A percentile compares a stretch with the other conserved stretches of the same genome.
Evolutionary conservation across 2,329 filamentous ascomycete species (phyloP).

Genomic region (Aspergillus sp.): DNA sequence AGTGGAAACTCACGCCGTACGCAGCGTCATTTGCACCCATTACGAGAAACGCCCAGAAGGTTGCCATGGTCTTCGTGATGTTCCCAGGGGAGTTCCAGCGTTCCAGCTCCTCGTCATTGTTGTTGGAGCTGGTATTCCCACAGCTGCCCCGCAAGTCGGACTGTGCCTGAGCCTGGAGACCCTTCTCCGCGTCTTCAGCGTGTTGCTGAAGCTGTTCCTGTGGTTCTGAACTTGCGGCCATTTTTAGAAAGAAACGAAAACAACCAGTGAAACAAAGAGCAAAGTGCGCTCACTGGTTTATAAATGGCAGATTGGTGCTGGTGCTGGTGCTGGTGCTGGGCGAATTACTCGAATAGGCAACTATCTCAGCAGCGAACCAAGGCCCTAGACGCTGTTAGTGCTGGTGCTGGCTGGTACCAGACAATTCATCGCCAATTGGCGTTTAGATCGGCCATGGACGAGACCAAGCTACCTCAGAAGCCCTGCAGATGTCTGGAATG

Average conservation of each 20-base stretch:
- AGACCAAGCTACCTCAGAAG: no score
- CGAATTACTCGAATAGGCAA: neutral
- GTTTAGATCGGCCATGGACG: neutral
- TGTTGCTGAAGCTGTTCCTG: neutral
- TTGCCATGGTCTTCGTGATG: slow-evolving; percentile 50
- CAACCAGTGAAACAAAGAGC: no score
- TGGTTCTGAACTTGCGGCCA: neutral
- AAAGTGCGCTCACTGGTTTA: neutral
- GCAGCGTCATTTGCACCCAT: slow-evolving; percentile 61
- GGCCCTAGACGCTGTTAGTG: neutral
- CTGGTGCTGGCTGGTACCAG: neutral
- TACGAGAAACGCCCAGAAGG: slow-evolving; percentile 59
- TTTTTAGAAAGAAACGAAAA: no score
- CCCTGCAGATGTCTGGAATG: no score
- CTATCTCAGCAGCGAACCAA: neutral
- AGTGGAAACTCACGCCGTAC: slow-evolving; percentile 51
- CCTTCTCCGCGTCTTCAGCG: neutral
- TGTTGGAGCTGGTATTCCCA: neutral
- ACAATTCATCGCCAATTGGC: neutral
- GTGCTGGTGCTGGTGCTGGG: neutral
- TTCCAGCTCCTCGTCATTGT: neutral
- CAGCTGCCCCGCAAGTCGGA: neutral
- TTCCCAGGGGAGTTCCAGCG: slow-evolving; percentile 54
- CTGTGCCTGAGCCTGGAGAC: no score
- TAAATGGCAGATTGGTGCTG: neutral